Conservation (phyloP, 2,329 filamentous ascomycete species). For the Coniochaeta pulveracea region DNA sequence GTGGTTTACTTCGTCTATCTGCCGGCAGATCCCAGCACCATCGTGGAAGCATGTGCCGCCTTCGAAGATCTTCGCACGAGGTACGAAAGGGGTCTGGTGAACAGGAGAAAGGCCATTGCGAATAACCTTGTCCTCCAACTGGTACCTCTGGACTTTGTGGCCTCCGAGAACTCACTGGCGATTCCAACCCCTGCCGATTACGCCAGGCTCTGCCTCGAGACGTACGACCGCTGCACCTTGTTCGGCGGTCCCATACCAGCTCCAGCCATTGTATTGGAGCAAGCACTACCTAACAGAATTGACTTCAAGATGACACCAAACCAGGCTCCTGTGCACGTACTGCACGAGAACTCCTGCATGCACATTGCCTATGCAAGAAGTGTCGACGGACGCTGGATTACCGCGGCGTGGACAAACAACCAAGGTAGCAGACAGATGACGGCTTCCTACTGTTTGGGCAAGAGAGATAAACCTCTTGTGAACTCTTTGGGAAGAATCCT, state of each 20-base stretch:
- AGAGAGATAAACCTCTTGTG: constrained; percentile 40
- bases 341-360: constrained; percentile 70
- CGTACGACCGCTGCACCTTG: constrained; percentile 63
- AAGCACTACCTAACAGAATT: constrained; percentile 56
- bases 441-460: constrained; percentile 59
- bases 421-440: constrained; percentile 62
- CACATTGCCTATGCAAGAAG: constrained; percentile 72
- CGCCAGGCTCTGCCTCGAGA: constrained; percentile 55
- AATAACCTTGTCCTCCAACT: constrained; percentile 71
- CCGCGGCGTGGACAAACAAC: constrained; percentile 72
- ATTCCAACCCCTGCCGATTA: constrained; percentile 51
- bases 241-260: constrained; percentile 47
- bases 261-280: constrained; percentile 63
- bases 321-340: constrained; percentile 59
- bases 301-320: constrained; percentile 61
- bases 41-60: constrained; percentile 60
- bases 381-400: constrained; percentile 66
- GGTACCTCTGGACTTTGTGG: constrained; percentile 56
- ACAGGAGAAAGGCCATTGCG: constrained; percentile 31
- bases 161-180: constrained; percentile 49
- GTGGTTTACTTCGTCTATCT: constrained; percentile 71
- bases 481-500: constrained; percentile 52
- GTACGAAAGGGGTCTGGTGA: constrained; percentile 40
- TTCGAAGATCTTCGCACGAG: constrained; percentile 63
- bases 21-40: constrained; percentile 45